Base-by-base conservation (phyloP, 2,329 filamentous ascomycete species). In the Fusarium miscanthi region DNA sequence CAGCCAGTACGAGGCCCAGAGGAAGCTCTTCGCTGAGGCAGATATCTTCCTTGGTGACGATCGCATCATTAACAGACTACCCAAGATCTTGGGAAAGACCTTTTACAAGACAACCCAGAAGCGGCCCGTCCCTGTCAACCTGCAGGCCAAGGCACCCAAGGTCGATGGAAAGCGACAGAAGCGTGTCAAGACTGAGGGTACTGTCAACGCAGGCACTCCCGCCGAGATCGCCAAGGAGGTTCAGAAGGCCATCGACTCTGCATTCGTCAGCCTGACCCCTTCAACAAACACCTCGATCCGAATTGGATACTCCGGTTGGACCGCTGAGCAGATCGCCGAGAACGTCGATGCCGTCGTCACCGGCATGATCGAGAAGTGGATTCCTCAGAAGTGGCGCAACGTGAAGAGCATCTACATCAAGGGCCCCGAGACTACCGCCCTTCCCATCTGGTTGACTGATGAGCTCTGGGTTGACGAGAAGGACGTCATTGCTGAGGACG, bases 1-100 rank as follows among this genome's bases (percentile, higher is more conserved):
- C 87, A 91, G 93, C 85, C 90, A 93, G 69, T 99, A 94, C 83
- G 96, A 99, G 85, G 90, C 90, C 59, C 91, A 93, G 82, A 88
- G 96, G 73, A 94, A 96, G 82, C 88, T 99, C 40, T 89, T 92
- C 70, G 86, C 90, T 48, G 94, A 97, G 82, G 94, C 98, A 82
- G 96, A 98, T 80, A 85, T 98, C 63, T 98, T 99, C 85, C 87
- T 99, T 63, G 95, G 93, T 58, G 96, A 99, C 81, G 93, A 97
- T 79, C 88, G 96, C 53, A 93, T 99, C 77, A 86, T 91, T 79
- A 91, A 88, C 80, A 84, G 87, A 33, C 87, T 98, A 66, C 94
- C 95, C 63, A 88, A 89, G 73, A 86, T 91, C 6, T 90, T 99
- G 17, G 96, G 95, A 76, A 98, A 97, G 85, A 92, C 92, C 4